phyloP scores from a whole-genome alignment of 2,329 filamentous ascomycete species.

The Raffaelea deltoideospora region DNA sequence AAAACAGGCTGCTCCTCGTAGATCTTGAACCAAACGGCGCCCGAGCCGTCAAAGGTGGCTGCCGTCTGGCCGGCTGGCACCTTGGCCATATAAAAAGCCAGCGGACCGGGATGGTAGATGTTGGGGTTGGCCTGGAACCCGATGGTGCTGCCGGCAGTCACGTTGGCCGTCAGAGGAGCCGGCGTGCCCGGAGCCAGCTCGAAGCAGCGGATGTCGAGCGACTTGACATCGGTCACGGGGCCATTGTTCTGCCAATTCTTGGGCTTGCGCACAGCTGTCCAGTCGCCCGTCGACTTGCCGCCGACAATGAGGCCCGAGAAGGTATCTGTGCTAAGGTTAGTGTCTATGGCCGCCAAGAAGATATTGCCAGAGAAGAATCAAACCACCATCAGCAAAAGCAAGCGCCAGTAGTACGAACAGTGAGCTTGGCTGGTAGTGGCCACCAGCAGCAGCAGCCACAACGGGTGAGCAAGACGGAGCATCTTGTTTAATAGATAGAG shows the following conservation, averaged over 20 bases:
- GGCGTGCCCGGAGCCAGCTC: slow-evolving; percentile 11
- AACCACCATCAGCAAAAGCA: too few relatives aligned
- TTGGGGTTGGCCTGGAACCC: slow-evolving; percentile 21
- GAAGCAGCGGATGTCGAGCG: slow-evolving; percentile 15
- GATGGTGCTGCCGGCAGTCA: slow-evolving; percentile 22
- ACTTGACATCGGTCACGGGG: slow-evolving; percentile 14
- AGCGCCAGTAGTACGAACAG: too few relatives aligned
- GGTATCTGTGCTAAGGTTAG: slow-evolving; percentile 5
- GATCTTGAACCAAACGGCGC: slow-evolving; percentile 23
- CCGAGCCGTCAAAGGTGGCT: slow-evolving; percentile 17
- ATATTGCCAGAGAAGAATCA: too few relatives aligned
- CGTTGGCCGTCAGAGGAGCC: slow-evolving; percentile 16
- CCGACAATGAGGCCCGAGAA: slow-evolving; percentile 9
- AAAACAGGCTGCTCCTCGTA: slow-evolving; percentile 17
- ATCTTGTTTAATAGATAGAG: too few relatives aligned
- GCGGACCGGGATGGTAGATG: slow-evolving; percentile 23
- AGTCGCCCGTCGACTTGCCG: slow-evolving; percentile 11
- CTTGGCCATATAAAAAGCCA: slow-evolving; percentile 22
- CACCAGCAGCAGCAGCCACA: too few relatives aligned
- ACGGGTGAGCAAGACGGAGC: too few relatives aligned
- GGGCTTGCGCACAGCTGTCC: slow-evolving; percentile 18
- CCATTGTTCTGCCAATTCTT: slow-evolving; percentile 20
- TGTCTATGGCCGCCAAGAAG: background rate
- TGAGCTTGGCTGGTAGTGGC: too few relatives aligned
- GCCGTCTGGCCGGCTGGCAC: slow-evolving; percentile 18